A percentile compares a stretch with the other conserved stretches of the same genome.
Evolutionary conservation across 106 monocot genomes (phyloP).

Genomic region (Alisma plantagoaquatica): DNA sequence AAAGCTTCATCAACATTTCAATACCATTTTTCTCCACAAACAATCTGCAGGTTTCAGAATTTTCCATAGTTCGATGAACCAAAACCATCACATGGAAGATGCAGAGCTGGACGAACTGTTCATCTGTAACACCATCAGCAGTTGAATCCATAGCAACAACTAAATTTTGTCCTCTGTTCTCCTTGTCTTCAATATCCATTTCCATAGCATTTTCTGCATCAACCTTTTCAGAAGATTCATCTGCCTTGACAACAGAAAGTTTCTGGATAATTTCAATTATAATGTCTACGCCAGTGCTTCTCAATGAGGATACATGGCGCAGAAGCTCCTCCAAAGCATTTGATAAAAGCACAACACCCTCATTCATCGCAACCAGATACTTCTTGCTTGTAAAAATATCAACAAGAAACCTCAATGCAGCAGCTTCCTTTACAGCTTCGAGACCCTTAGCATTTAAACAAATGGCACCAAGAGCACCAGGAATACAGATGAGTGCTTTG

Average conservation of each 20-base stretch:
- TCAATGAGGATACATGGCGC: constrained; percentile 85
- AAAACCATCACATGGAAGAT: constrained; percentile 96
- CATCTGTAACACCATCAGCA: constrained; percentile 56
- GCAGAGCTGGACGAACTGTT: constrained; percentile 78
- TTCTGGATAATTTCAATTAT: constrained; percentile 83
- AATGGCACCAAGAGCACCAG: constrained; percentile 96
- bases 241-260: constrained; percentile 54
- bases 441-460: constrained; percentile 84
- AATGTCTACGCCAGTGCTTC: constrained; percentile 79
- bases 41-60: constrained; percentile 87
- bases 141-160: constrained; percentile 48
- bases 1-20: constrained; percentile 58
- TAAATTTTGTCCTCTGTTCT: constrained; percentile 64
- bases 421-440: constrained; percentile 71
- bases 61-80: constrained; percentile 85
- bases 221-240: constrained; percentile 22
- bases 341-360: constrained; percentile 93
- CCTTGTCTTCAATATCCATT: constrained; percentile 62
- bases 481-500: constrained; percentile 90
- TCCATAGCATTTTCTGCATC: constrained; percentile 79
- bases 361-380: constrained; percentile 96
- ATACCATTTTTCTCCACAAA: constrained; percentile 97
- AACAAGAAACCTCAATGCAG: constrained; percentile 63
- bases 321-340: constrained; percentile 97
- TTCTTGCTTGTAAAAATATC: constrained; percentile 80